phyloP scores from a whole-genome alignment of 352 stramenopile species.

The Phytophthora meadii region DNA sequence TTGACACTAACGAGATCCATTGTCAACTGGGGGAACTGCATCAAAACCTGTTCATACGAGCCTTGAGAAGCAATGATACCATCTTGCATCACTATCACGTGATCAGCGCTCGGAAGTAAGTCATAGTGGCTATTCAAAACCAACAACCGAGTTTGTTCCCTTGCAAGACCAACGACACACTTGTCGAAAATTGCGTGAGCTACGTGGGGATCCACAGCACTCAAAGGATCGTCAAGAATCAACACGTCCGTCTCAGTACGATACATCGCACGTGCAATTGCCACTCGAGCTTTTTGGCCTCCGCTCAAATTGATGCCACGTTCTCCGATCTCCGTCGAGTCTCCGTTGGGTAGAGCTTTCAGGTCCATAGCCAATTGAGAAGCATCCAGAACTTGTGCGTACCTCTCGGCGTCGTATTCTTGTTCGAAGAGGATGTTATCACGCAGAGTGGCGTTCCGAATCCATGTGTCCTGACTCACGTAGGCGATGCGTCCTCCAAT shows the following conservation, averaged over 20 bases:
- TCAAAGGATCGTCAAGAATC: conserved; percentile 20
- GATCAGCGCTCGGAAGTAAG: conserved; percentile 64
- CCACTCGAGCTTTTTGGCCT: background rate
- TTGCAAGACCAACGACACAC: conserved; percentile 72
- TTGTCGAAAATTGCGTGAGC: conserved; percentile 92
- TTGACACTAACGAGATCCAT: background rate
- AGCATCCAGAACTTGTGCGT: conserved; percentile 43
- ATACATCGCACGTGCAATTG: background rate
- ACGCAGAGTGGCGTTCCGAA: conserved; percentile 88
- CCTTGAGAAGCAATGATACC: conserved; percentile 79
- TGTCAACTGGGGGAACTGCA: conserved; percentile 15
- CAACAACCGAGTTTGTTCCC: conserved; percentile 29
- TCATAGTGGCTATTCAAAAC: conserved; percentile 92
- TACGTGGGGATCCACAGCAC: conserved; percentile 95
- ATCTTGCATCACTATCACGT: conserved; percentile 69
- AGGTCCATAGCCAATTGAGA: conserved; percentile 54
- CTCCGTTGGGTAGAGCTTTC: conserved; percentile 41
- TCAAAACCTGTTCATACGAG: conserved; percentile 71
- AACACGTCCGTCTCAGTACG: background rate
- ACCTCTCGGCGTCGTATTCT: conserved; percentile 40
- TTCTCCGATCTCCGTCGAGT: background rate
- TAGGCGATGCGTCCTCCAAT: conserved; percentile 65
- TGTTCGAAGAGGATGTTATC: conserved; percentile 92
- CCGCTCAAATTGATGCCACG: background rate
- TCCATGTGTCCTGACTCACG: conserved; percentile 92